Evolutionary conservation across 148 eudicot species (phyloP), one percentile per base, ranked within the genome.

Genomic region (Euryodendron excelsum): DNA sequence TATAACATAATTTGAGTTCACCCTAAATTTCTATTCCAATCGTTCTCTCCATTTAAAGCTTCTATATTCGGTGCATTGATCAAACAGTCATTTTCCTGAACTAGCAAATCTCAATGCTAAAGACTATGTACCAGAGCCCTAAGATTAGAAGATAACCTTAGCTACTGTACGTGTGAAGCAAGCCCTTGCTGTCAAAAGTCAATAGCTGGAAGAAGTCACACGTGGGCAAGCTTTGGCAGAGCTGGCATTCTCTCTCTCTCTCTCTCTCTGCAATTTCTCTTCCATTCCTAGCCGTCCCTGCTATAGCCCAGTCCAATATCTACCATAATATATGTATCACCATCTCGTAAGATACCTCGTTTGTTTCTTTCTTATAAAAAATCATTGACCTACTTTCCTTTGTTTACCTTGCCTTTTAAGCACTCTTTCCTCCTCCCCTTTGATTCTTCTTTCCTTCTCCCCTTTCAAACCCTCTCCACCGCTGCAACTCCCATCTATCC

Each of bases 171-270:
- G 10, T 65, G 58, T 13, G 77, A 79, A 64, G 78, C 77, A 79
- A 73, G 66, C 53, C 82, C 72, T 53, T 64, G 79, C 59, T 75
- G 71, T 72, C 68, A 71, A 80, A 77, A 72, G 84, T 83, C 86
- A 81, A 80, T 30, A 74, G 20, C 70, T 27, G 67, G 81, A 77
- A 67, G 36, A 13, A 75, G 13, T 28, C 81, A 78, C 85, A 86
- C 83, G 89, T 86, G 89, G 83, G 83, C 66, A 63, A 80, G 59
- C 77, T 56, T 66, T 71, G 45, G 74, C 71, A 34, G 80, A 79
- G 67, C 82, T 82, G 85, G 85, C 79, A 50, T 65, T 73, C 66
- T 52, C 41, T 64, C 64, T 69, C 80, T 55, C 60, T 31, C 48
- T 48, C 60, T 50, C 37, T 77, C 21, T 66, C 18, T 27, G 27